These are phyloP conservation scores for Dictyostelium brefeldianum DNA, from an alignment of 78 protist genomes.

Conservation along the genomic window DNA sequence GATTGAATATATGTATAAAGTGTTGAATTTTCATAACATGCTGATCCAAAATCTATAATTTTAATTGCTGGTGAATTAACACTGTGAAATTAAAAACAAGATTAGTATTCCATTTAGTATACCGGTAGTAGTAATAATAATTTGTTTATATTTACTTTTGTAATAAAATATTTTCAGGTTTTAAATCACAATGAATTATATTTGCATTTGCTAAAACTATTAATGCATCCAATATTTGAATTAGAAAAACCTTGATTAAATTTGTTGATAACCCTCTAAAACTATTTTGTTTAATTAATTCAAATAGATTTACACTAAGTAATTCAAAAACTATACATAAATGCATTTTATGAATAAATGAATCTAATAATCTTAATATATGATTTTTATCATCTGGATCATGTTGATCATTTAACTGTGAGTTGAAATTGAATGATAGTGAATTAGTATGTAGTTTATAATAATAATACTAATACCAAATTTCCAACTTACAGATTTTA, in stretches of 20 bases:
- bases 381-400: slow-evolving; percentile 80
- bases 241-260: slow-evolving; percentile 90
- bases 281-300: slow-evolving; percentile 90
- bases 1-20: slow-evolving; percentile 96
- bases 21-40: slow-evolving; percentile 84
- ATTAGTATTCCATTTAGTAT: neutral
- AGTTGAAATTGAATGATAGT: no score
- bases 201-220: slow-evolving; percentile 76
- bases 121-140: neutral
- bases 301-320: slow-evolving; percentile 91
- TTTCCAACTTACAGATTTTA: slow-evolving; percentile 39
- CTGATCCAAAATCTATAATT: slow-evolving; percentile 95
- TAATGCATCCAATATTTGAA: slow-evolving; percentile 90
- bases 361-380: slow-evolving; percentile 90
- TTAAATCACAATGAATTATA: slow-evolving; percentile 97
- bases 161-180: slow-evolving; percentile 93
- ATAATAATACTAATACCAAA: neutral
- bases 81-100: slow-evolving; percentile 15
- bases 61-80: slow-evolving; percentile 82
- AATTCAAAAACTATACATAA: slow-evolving; percentile 96
- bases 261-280: slow-evolving; percentile 92
- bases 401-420: slow-evolving; percentile 63
- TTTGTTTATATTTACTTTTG: no score
- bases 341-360: slow-evolving; percentile 90
- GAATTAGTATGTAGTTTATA: neutral